Base-by-base conservation (phyloP, 768 basidiomycete genomes). In the Boletus insuetus region DNA sequence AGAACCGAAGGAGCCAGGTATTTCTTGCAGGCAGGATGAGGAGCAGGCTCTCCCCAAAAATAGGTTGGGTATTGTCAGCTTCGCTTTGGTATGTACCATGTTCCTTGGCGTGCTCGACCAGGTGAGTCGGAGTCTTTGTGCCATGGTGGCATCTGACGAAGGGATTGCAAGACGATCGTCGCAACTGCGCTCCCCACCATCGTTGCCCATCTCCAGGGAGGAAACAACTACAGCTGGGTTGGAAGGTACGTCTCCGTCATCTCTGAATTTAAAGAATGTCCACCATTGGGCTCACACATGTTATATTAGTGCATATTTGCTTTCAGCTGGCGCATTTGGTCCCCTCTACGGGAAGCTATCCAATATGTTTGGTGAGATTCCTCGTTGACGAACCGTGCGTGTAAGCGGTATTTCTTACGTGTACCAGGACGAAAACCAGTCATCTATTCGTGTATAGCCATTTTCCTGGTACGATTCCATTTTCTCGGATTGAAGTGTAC, bases 301-400 rank as follows among this genome's bases (percentile, higher is more conserved):
- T 47, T 32, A 13, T 2, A 6, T 3, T 50, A 89, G 88, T 65
- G 83, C 89, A 31, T 93, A 91, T 66, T 72, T 93, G n/a, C 80
- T 93, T 29, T 78, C 86, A 0, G 81, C 83, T 4, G 83, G 86
- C 13, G 75, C 86, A 5, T 73, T 88, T 12, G 76, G 84, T 0
- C 89, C 91, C 0, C 62, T 89, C 3, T 91, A 91, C 58, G 91
- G 90, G 13, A 91, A 90, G 64, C 69, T 90, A 1, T 89, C 88
- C 3, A 84, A 89, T 67, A 73, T 78, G 32, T 54, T 76, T 26
- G 76, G 76, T 67, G 49, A 34, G 56, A 24, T 13, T 26, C n/a
- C 22, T 37, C 17, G 19, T 16, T 3, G 20, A 29, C 13, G 29
- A 17, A 29, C 3, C 12, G 6, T 11, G 13, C n/a, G 1, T 45